These are phyloP conservation scores for Mangifera indica DNA, from an alignment of 345 rosid genomes.

Conservation along the genomic window DNA sequence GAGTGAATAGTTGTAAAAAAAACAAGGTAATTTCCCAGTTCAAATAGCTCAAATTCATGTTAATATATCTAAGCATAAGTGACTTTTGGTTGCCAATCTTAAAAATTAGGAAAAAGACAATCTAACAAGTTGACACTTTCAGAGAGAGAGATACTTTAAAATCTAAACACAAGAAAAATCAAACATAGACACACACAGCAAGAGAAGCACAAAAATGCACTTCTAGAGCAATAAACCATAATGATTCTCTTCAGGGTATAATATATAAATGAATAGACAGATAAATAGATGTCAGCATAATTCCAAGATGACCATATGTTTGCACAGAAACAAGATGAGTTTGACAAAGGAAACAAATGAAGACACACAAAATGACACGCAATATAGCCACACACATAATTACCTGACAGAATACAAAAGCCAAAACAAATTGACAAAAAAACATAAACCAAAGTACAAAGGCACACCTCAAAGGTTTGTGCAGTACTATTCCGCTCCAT, in stretches of 20 bases:
- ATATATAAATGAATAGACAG: not conserved
- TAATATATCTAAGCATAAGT: not conserved
- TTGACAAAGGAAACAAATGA: not conserved
- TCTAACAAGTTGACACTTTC: not conserved
- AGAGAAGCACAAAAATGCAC: not conserved
- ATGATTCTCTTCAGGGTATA: not conserved
- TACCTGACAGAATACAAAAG: not conserved
- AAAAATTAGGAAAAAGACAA: not conserved
- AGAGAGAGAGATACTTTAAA: not conserved
- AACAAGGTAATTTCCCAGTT: not conserved
- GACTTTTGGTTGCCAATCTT: not conserved
- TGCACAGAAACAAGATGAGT: not conserved
- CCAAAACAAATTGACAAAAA: not conserved
- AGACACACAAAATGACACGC: not conserved
- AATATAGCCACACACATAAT: not conserved
- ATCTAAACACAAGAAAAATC: not conserved
- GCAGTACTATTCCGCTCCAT: conserved; percentile 59
- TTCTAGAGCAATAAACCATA: not conserved
- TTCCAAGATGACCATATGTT: not conserved
- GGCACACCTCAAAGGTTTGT: conserved; percentile 44
- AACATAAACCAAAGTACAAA: not conserved
- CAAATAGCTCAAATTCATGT: not conserved
- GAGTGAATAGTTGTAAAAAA: no score
- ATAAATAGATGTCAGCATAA: not conserved
- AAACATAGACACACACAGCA: not conserved